phyloP scores from a whole-genome alignment of 192 early-diverging fungal genomes.

The Dissophora globulifera region DNA sequence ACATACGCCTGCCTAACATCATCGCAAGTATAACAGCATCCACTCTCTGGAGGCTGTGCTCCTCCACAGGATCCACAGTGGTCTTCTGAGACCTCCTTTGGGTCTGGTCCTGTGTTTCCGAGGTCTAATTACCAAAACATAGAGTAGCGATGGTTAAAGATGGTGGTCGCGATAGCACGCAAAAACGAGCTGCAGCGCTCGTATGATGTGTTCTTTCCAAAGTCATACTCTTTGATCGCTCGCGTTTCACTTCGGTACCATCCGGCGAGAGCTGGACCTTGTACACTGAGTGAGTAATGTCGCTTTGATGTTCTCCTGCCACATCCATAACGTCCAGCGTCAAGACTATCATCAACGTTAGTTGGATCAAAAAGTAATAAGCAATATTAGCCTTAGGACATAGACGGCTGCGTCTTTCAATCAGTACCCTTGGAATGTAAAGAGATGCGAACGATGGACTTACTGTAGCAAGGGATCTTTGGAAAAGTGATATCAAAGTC shows the following conservation, averaged over 20 bases:
- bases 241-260: slow-evolving; percentile 72
- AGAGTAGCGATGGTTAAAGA: slow-evolving; percentile 1
- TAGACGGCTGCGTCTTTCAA: too few species aligned
- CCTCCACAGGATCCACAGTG: slow-evolving; percentile 95
- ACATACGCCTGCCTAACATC: slow-evolving; percentile 89
- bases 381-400: slow-evolving; percentile 8
- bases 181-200: too few species aligned
- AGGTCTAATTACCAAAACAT: slow-evolving; percentile 55
- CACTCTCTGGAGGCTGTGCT: slow-evolving; percentile 67
- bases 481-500: slow-evolving; percentile 93
- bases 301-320: slow-evolving; percentile 88
- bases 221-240: slow-evolving; percentile 64
- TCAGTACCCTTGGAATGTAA: too few species aligned
- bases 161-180: too few species aligned
- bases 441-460: slow-evolving; percentile 13
- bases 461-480: slow-evolving; percentile 88
- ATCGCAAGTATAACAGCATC: slow-evolving; percentile 96
- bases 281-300: slow-evolving; percentile 80
- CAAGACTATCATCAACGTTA: slow-evolving; percentile 72
- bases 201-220: too few species aligned
- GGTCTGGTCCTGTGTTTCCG: slow-evolving; percentile 52
- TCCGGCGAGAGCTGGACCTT: slow-evolving; percentile 77
- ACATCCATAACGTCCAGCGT: slow-evolving; percentile 97
- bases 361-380: neutral
- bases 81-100: slow-evolving; percentile 42